Evolutionary conservation across 2,329 filamentous ascomycete genomes (phyloP).

Genomic region (Trichoderma sp.): DNA sequence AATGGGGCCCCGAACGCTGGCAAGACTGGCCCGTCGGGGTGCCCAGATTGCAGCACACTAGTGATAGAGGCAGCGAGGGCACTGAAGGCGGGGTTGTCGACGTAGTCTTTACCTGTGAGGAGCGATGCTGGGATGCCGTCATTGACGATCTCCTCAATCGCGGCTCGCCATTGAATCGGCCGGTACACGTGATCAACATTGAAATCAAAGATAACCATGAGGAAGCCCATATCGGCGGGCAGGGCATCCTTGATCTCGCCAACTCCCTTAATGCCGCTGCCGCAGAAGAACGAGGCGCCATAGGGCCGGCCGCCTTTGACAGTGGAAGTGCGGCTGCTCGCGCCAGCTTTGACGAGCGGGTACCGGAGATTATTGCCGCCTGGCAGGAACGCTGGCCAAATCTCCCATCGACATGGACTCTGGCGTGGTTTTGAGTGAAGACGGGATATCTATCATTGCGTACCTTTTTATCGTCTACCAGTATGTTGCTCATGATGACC

Average conservation of each 20-base stretch:
- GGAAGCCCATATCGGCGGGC: constrained; percentile 85
- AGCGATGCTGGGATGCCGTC: constrained; percentile 97
- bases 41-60: constrained; percentile 72
- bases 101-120: constrained; percentile 94
- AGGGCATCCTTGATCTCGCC: constrained; percentile 88
- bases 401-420: constrained; percentile 86
- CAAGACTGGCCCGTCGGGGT: constrained; percentile 93
- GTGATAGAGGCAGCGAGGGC: constrained; percentile 74
- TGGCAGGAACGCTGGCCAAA: constrained; percentile 97
- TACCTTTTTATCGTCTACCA: neutral
- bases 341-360: constrained; percentile 82
- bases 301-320: constrained; percentile 66
- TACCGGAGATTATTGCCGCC: constrained; percentile 83
- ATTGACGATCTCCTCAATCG: constrained; percentile 88
- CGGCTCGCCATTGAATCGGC: constrained; percentile 81
- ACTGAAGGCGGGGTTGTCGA: constrained; percentile 89
- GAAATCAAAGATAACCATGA: constrained; percentile 99
- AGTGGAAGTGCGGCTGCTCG: constrained; percentile 65
- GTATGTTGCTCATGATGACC: neutral
- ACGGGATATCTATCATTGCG: neutral
- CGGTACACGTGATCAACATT: constrained; percentile 96
- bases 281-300: constrained; percentile 67
- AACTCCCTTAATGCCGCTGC: constrained; percentile 80
- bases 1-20: constrained; percentile 95
- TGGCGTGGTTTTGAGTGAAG: constrained; percentile 78